These are phyloP conservation scores for Poa pratensis DNA, from an alignment of 176 grass and related monocot genomes.

Conservation along the genomic window DNA sequence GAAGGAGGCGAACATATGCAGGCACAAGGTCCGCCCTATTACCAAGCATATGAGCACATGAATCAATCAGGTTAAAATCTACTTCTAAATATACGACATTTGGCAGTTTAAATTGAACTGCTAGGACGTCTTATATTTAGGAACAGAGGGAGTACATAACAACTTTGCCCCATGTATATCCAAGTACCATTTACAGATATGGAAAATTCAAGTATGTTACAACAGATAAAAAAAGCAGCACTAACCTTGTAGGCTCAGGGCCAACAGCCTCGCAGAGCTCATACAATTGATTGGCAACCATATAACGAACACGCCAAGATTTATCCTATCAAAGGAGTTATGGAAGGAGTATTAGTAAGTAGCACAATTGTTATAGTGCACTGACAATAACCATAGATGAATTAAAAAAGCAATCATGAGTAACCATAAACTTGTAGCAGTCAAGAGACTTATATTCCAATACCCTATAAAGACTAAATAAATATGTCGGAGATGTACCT, in stretches of 20 bases:
- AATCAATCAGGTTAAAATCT: slow-evolving; percentile 7
- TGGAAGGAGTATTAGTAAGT: slow-evolving; percentile 12
- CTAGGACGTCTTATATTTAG: no score
- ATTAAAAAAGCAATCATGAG: background rate
- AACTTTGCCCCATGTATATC: background rate
- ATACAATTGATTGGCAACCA: slow-evolving; percentile 97
- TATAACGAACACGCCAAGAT: slow-evolving; percentile 97
- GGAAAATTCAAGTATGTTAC: background rate
- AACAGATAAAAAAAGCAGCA: slow-evolving; percentile 18
- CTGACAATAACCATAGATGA: slow-evolving; percentile 5
- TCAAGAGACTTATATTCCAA: slow-evolving; percentile 20
- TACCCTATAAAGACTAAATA: background rate
- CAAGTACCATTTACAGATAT: background rate
- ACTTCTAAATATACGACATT: background rate
- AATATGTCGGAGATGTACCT: slow-evolving; percentile 48
- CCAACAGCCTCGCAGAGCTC: slow-evolving; percentile 93
- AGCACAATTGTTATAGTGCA: background rate
- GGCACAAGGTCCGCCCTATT: slow-evolving; percentile 77
- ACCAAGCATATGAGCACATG: slow-evolving; percentile 33
- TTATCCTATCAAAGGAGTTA: slow-evolving; percentile 69
- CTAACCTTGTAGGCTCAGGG: slow-evolving; percentile 81
- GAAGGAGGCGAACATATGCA: slow-evolving; percentile 91
- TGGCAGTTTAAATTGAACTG: no score
- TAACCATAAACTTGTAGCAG: slow-evolving; percentile 23
- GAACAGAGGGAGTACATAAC: background rate